A percentile compares a stretch with the other conserved stretches of the same genome.
Conservation (phyloP, 305 asterid genomes). For the Fraxinus dipetala region DNA sequence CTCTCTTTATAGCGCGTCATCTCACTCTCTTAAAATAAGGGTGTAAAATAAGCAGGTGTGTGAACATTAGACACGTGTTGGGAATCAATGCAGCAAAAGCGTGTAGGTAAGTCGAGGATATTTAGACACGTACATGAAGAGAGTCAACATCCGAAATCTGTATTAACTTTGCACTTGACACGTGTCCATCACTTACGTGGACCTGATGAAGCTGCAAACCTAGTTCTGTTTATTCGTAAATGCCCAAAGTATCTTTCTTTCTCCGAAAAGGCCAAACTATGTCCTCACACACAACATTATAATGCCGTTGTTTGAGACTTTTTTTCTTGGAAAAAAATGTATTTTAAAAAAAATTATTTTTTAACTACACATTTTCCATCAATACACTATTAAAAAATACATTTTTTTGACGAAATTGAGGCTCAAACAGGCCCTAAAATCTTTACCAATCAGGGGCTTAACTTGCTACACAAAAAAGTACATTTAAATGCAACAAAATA, state of each 20-base stretch:
- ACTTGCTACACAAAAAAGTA: no score
- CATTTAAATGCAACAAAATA: no score
- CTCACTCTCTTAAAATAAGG: background rate
- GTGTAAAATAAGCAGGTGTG: background rate
- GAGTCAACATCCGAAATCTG: conserved; percentile 37
- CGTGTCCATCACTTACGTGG: conserved; percentile 45
- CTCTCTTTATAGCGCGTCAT: conserved; percentile 24
- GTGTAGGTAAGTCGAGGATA: conserved; percentile 23
- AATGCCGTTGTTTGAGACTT: no score
- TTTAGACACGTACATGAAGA: conserved; percentile 40
- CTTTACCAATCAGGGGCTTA: no score
- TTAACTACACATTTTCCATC: no score
- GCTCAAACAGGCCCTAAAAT: no score
- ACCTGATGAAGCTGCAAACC: background rate
- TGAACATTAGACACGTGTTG: background rate
- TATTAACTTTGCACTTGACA: conserved; percentile 22
- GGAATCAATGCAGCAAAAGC: conserved; percentile 15
- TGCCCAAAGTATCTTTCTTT: background rate
- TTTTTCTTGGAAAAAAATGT: no score
- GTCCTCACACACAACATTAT: background rate
- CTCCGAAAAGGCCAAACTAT: background rate
- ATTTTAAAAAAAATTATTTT: no score
- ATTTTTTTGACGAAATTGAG: no score
- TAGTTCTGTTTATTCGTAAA: background rate
- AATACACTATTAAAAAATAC: background rate